These are phyloP conservation scores for Candida nonsorbophila DNA, from an alignment of 805 yeast genomes.

Conservation along the genomic window DNA sequence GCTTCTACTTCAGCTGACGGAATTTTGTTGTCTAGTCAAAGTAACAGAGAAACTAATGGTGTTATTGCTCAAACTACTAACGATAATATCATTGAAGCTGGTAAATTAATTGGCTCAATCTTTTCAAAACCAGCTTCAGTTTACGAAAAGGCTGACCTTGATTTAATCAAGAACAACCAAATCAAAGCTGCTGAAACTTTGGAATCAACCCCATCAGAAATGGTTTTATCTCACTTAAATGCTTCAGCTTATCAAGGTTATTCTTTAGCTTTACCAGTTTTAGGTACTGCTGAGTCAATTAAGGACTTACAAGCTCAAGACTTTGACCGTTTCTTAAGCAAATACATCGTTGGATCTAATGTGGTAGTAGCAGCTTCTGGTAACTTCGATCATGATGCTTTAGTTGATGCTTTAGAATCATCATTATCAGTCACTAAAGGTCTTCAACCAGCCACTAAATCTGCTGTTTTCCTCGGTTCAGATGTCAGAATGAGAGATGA, in stretches of 20 bases:
- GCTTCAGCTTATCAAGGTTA: conserved; percentile 86
- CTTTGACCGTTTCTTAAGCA: conserved; percentile 48
- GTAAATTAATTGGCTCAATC: conserved; percentile 44
- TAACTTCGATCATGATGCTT: conserved; percentile 62
- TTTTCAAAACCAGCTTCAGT: conserved; percentile 31
- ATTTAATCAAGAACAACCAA: conserved; percentile 42
- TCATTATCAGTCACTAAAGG: conserved; percentile 47
- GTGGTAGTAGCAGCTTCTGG: conserved; percentile 68
- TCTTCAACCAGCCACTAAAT: conserved; percentile 39
- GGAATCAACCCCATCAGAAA: conserved; percentile 51
- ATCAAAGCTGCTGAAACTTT: conserved; percentile 44
- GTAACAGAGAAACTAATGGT: conserved; percentile 61
- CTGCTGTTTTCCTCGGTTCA: conserved; percentile 74
- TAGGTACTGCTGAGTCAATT: conserved; percentile 68
- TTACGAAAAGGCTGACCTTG: conserved; percentile 42
- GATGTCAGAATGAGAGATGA: conserved; percentile 88
- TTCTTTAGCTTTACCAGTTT: conserved; percentile 69
- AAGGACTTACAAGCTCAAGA: conserved; percentile 55
- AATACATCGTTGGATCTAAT: conserved; percentile 58
- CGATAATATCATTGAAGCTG: conserved; percentile 48
- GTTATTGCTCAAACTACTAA: conserved; percentile 51
- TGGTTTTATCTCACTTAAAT: conserved; percentile 69
- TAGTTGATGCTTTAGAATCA: conserved; percentile 61
- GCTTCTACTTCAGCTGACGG: conserved; percentile 44
- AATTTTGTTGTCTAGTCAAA: conserved; percentile 48